Base-by-base conservation (phyloP, 768 basidiomycete species). In the Saitozyma sp. region DNA sequence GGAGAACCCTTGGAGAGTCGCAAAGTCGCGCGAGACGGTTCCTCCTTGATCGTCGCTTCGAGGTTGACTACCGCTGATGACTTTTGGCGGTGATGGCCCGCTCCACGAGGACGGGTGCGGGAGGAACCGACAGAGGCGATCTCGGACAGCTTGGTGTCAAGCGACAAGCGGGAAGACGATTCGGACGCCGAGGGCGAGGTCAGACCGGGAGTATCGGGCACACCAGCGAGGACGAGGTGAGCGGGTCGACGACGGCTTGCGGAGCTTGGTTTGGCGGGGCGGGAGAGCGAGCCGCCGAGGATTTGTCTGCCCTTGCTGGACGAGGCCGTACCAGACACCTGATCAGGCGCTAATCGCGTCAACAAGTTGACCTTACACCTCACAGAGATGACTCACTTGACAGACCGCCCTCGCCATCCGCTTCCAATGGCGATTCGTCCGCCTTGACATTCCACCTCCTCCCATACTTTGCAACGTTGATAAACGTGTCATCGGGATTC, bases 181-280 rank as follows among this genome's bases (percentile, higher is more conserved):
- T 70, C 74, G 0, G 70, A 71, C 7, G 71, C 67, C 7, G 74
- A 73, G 43, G 74, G 67, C 7, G 70, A 73, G 14, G 68, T 69
- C 9, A 75, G 63, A 50, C 67, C 71, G 10, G 74, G 74, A 1
- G 74, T 73, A 6, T 64, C 65, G 11, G 55, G 55, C 9, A 48
- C 50, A 42, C 46, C 43, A 45, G 62, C 57, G 10, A 61, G 61
- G 14, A 66, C 39, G 39, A 71, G 65, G 2, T 64, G 69, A 50
- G 69, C 67, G 16, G 69, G 72, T 39, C 63, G 59, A 16, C 72
- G 62, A n/a, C 61, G 54, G 4, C 50, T n/a, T 7, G 53, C 57
- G 19, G 54, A 51, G 2, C 39, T 39, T 19, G 74, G 74, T 46
- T 64, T 65, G 40, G 62, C 46, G 16, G 74, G 74, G 41, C 74